phyloP scores from a whole-genome alignment of 805 yeast species.

The Isabelozyma pseudorhagii region DNA sequence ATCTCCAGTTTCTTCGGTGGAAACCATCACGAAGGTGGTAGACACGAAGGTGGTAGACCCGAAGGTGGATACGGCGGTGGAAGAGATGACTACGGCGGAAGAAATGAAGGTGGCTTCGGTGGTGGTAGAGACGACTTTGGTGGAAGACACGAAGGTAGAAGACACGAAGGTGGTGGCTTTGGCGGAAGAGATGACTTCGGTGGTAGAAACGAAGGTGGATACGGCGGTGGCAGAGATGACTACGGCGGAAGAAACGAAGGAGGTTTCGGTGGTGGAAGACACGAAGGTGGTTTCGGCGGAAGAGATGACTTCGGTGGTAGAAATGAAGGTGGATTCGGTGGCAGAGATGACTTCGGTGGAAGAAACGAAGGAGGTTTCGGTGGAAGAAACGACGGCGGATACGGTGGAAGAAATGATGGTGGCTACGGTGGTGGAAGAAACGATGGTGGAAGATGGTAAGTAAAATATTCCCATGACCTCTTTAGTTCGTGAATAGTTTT shows the following conservation, averaged over 20 bases:
- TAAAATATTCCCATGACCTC: not conserved
- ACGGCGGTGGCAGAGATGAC: constrained; percentile 10
- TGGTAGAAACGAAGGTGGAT: constrained; percentile 8
- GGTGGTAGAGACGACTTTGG: constrained; percentile 2
- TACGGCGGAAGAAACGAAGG: constrained; percentile 9
- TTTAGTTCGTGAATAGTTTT: too few relatives aligned
- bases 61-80: constrained; percentile 11
- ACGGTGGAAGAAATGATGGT: constrained; percentile 16
- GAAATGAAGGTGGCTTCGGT: constrained; percentile 4
- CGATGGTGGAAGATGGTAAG: constrained; percentile 4
- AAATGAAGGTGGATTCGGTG: constrained; percentile 11
- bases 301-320: constrained; percentile 12
- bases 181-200: not conserved
- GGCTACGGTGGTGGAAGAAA: constrained; percentile 9
- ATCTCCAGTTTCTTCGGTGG: constrained; percentile 2
- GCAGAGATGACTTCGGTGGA: constrained; percentile 16
- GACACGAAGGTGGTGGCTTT: constrained; percentile 1
- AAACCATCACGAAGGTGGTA: constrained; percentile 2
- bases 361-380: constrained; percentile 9
- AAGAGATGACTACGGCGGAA: constrained; percentile 10
- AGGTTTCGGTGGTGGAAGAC: constrained; percentile 7
- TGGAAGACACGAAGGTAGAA: constrained; percentile 9
- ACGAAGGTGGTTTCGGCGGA: constrained; percentile 9
- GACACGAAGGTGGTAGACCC: constrained; percentile 4
- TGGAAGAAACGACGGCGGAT: constrained; percentile 16